phyloP scores from a whole-genome alignment of 2,329 filamentous ascomycete species.

The Colletotrichum euphorbiae region DNA sequence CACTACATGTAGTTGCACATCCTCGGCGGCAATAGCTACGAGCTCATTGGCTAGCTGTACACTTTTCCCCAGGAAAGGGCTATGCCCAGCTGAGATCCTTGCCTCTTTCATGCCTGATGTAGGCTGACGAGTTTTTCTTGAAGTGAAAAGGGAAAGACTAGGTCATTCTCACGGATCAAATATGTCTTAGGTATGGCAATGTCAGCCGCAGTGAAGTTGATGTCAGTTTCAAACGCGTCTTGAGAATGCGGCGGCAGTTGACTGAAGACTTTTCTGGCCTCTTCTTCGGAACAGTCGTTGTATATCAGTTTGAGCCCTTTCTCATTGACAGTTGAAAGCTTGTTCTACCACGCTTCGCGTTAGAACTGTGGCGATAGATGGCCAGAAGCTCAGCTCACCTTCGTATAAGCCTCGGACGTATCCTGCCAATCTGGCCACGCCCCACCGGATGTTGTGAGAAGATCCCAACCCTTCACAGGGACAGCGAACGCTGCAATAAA shows the following conservation, averaged over 20 bases:
- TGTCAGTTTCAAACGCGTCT: neutral
- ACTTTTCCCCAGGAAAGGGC: slow-evolving; percentile 1
- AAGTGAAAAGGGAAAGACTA: neutral
- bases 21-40: neutral
- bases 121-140: neutral
- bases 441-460: neutral
- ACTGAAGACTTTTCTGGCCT: neutral
- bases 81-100: neutral
- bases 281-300: neutral
- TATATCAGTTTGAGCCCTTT: neutral
- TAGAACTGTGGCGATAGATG: neutral
- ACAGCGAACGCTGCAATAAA: neutral
- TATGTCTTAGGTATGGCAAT: neutral
- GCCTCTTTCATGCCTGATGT: neutral
- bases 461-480: neutral
- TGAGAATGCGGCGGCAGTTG: neutral
- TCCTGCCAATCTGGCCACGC: slow-evolving; percentile 8
- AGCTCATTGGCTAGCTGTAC: neutral
- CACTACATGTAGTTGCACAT: no score
- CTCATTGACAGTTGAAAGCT: neutral
- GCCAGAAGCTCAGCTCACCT: neutral
- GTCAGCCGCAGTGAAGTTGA: neutral
- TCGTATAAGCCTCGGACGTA: neutral
- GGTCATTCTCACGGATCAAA: neutral
- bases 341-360: neutral